These are phyloP conservation scores for Sporothrix sp. DNA, from an alignment of 2,329 filamentous ascomycete species.

Conservation along the genomic window DNA sequence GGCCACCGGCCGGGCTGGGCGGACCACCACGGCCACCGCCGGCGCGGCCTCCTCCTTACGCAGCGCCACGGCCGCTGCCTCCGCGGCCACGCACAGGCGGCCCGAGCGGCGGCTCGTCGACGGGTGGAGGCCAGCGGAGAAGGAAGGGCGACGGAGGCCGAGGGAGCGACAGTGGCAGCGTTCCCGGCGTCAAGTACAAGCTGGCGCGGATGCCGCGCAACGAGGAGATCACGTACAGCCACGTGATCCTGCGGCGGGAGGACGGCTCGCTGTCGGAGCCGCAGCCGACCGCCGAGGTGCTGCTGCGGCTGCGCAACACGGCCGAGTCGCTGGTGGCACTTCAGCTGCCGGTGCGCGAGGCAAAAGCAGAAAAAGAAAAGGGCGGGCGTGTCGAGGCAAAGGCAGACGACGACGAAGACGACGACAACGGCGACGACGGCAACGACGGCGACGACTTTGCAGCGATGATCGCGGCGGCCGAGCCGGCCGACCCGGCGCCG, in stretches of 20 bases:
- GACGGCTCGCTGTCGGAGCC: constrained; percentile 32
- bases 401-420: constrained; percentile 9
- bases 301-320: constrained; percentile 28
- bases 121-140: too few relatives aligned
- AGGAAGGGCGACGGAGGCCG: too few relatives aligned
- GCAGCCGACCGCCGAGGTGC: constrained; percentile 29
- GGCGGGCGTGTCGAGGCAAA: too few relatives aligned
- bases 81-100: too few relatives aligned
- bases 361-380: neutral
- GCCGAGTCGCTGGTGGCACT: constrained; percentile 34
- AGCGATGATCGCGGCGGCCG: constrained; percentile 14
- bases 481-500: too few relatives aligned
- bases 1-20: too few relatives aligned
- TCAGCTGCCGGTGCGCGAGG: constrained; percentile 24
- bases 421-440: neutral
- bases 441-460: neutral
- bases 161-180: neutral
- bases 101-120: too few relatives aligned
- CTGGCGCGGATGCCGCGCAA: constrained; percentile 31
- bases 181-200: neutral
- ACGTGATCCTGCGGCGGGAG: constrained; percentile 26
- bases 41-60: too few relatives aligned
- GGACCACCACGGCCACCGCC: too few relatives aligned
- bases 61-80: too few relatives aligned
- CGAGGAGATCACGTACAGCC: constrained; percentile 32